phyloP scores from a whole-genome alignment of 2,329 filamentous ascomycete species.

The Cucurbitaria berberidis region DNA sequence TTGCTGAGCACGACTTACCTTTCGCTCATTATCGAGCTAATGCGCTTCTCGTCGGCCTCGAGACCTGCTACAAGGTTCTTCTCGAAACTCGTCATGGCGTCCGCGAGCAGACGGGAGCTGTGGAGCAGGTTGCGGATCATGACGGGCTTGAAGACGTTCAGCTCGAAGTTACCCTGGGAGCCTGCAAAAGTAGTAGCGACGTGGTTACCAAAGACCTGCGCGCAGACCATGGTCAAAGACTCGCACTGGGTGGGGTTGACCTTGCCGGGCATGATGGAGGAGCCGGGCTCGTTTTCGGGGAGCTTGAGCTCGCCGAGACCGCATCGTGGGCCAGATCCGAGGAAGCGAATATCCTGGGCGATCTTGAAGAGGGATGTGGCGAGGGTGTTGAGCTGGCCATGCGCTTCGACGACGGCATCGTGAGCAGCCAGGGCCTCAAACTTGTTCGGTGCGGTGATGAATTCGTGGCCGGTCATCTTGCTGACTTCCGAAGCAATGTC shows the following conservation, averaged over 20 bases:
- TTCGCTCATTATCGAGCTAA: slow-evolving; percentile 88
- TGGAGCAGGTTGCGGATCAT: slow-evolving; percentile 95
- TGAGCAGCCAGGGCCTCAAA: slow-evolving; percentile 97
- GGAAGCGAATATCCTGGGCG: slow-evolving; percentile 95
- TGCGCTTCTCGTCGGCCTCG: slow-evolving; percentile 92
- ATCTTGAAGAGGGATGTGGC: slow-evolving; percentile 95
- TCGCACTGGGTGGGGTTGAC: slow-evolving; percentile 99
- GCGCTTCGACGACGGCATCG: slow-evolving; percentile 93
- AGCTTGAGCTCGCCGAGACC: slow-evolving; percentile 91
- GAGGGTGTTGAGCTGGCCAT: slow-evolving; percentile 90
- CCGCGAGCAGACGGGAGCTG: slow-evolving; percentile 84
- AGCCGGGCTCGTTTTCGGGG: slow-evolving; percentile 97
- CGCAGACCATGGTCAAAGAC: slow-evolving; percentile 95
- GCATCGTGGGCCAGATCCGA: slow-evolving; percentile 93
- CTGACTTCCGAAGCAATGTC: slow-evolving; percentile 87
- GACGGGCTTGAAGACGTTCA: slow-evolving; percentile 98
- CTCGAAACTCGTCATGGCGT: slow-evolving; percentile 95
- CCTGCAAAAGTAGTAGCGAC: slow-evolving; percentile 90
- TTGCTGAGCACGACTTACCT: slow-evolving; percentile 64
- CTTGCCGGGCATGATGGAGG: slow-evolving; percentile 99
- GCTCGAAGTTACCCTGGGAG: slow-evolving; percentile 97
- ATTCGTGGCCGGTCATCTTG: slow-evolving; percentile 91
- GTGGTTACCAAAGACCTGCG: slow-evolving; percentile 98
- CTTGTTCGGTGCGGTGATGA: slow-evolving; percentile 98
- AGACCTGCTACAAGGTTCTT: slow-evolving; percentile 89